Percentiles rank a stretch among this genome's conserved stretches.
phyloP scores from a whole-genome alignment of 768 basidiomycete species.

The Pleurotus salmoneostramineus region DNA sequence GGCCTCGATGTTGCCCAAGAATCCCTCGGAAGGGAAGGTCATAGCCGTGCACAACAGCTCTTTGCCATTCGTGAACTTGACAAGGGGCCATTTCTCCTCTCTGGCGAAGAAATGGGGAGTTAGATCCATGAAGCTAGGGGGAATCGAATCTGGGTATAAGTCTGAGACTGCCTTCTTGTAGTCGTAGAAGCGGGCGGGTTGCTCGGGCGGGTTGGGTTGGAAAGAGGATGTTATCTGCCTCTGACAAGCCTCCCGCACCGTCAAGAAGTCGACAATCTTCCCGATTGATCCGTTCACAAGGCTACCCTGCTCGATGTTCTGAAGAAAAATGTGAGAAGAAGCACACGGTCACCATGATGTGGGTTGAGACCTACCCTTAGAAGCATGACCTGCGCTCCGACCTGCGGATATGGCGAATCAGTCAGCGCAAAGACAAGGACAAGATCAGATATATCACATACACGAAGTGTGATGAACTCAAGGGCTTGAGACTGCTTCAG shows the following conservation, averaged over 20 bases:
- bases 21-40: conserved; percentile 54
- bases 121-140: conserved; percentile 12
- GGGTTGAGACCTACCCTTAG: conserved; percentile 40
- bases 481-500: conserved; percentile 49
- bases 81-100: conserved; percentile 50
- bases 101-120: conserved; percentile 19
- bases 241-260: conserved; percentile 40
- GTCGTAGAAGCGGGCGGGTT: not conserved
- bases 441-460: conserved; percentile 10
- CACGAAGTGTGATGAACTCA: conserved; percentile 44
- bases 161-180: too few species aligned
- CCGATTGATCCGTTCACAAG: conserved; percentile 71
- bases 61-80: conserved; percentile 48
- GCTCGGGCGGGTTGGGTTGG: not conserved
- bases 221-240: conserved; percentile 20
- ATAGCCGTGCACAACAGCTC: conserved; percentile 48
- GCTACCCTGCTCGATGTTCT: conserved; percentile 60
- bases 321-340: not conserved
- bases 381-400: conserved; percentile 81
- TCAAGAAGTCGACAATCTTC: conserved; percentile 44
- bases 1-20: conserved; percentile 54
- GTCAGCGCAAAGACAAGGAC: not conserved
- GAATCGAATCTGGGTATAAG: too few species aligned
- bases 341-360: too few species aligned
- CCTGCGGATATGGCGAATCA: conserved; percentile 24